A percentile compares a stretch with the other conserved stretches of the same genome.
These are phyloP conservation scores for Lycium ferocissimum DNA, from an alignment of 257 asterid species.

Conservation along the genomic window DNA sequence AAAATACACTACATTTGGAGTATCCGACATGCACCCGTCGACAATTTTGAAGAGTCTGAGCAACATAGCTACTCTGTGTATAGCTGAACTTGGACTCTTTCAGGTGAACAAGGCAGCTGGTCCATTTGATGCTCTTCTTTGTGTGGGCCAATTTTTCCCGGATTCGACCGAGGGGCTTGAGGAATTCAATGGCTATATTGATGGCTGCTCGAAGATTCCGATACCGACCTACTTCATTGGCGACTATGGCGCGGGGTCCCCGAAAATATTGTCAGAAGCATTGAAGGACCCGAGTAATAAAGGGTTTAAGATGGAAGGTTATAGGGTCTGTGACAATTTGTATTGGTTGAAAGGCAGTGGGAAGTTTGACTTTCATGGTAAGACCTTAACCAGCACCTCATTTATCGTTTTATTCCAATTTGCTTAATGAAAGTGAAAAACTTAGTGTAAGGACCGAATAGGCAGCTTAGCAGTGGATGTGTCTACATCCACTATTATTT, in stretches of 20 bases:
- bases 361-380: conserved; percentile 81
- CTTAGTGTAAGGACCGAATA: not conserved
- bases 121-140: conserved; percentile 89
- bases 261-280: conserved; percentile 59
- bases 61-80: not conserved
- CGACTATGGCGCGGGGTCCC: conserved; percentile 82
- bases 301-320: conserved; percentile 98
- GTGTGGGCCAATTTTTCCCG: conserved; percentile 97
- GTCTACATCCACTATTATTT: not conserved
- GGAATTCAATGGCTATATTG: conserved; percentile 77
- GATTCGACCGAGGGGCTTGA: conserved; percentile 70
- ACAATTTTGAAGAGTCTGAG: too few relatives aligned
- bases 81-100: conserved; percentile 33
- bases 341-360: conserved; percentile 97
- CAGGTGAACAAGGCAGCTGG: conserved; percentile 98
- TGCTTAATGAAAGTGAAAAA: not conserved
- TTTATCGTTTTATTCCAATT: not conserved
- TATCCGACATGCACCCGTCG: too few relatives aligned
- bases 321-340: conserved; percentile 78
- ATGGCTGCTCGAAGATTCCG: conserved; percentile 68
- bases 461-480: not conserved
- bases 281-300: conserved; percentile 69
- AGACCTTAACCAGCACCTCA: not conserved
- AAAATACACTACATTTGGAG: too few relatives aligned
- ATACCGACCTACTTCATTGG: conserved; percentile 92